Base-by-base conservation (phyloP, 1,284 basidiomycete genomes). In the Cystobasidium slooffiae region DNA sequence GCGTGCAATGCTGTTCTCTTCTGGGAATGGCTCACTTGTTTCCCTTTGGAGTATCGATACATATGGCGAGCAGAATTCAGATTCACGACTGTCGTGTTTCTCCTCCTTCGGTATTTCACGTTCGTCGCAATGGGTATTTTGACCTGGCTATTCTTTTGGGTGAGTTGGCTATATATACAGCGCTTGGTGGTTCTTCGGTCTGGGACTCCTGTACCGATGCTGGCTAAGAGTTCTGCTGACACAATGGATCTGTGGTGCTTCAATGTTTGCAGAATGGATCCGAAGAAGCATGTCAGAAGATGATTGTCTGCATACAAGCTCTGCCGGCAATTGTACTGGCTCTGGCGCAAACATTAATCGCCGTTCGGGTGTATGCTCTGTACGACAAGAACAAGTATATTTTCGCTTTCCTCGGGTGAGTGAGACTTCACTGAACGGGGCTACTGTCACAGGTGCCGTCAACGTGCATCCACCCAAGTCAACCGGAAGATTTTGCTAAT, bases 131-230 rank as follows among this genome's bases (percentile, higher is more conserved):
- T 58, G 5, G 55, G 55, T 6, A 31, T 58, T 14, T 58, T 31
- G 7, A 58, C 55, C 7, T 58, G 55, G 55, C 55, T 58, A 7
- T 58, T 58, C 55, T 58, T 58, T 31, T 58, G 55, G 55, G 55
- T 58, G 16, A 37, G 55, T 4, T 24, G 16, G 55, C 37, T 5
- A 16, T 6, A 8, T 6, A 24, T 52, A n/a, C n/a, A n/a, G n/a
- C n/a, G n/a, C n/a, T n/a, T n/a, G n/a, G n/a, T n/a, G n/a, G n/a
- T n/a, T n/a, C n/a, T n/a, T n/a, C n/a, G n/a, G n/a, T n/a, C n/a
- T n/a, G n/a, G n/a, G n/a, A n/a, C n/a, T n/a, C n/a, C n/a, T n/a
- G n/a, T n/a, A n/a, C n/a, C n/a, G n/a, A n/a, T n/a, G n/a, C n/a
- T n/a, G n/a, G n/a, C n/a, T n/a, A n/a, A n/a, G n/a, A n/a, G n/a